phyloP scores from a whole-genome alignment of 768 basidiomycete genomes.

The Tephrocybe sp. region DNA sequence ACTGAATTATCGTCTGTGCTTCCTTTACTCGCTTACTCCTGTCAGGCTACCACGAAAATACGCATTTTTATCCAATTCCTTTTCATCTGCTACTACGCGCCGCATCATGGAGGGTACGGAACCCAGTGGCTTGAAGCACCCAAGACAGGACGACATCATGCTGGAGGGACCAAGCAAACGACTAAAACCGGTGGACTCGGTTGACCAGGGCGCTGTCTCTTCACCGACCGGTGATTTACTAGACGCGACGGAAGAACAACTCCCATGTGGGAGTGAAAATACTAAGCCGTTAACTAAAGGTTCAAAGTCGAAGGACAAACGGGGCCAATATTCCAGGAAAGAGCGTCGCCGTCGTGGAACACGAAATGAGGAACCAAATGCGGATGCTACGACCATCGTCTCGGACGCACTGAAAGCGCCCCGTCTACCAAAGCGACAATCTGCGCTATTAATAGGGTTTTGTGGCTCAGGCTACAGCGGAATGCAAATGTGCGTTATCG shows the following conservation, averaged over 20 bases:
- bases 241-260: neutral
- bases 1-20: slow-evolving; percentile 2
- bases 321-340: slow-evolving; percentile 29
- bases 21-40: neutral
- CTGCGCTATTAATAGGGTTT: slow-evolving; percentile 84
- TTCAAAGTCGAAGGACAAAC: slow-evolving; percentile 2
- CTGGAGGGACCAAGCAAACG: slow-evolving; percentile 11
- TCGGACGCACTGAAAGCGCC: slow-evolving; percentile 40
- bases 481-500: slow-evolving; percentile 84
- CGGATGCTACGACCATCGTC: slow-evolving; percentile 19
- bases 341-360: slow-evolving; percentile 40
- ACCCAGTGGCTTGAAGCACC: slow-evolving; percentile 11
- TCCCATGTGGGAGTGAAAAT: neutral
- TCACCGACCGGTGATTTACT: neutral
- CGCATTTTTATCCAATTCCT: neutral
- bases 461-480: slow-evolving; percentile 91
- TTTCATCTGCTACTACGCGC: neutral
- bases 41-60: neutral
- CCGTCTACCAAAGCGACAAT: slow-evolving; percentile 79
- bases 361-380: slow-evolving; percentile 30
- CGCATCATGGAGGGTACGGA: slow-evolving; percentile 9
- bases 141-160: slow-evolving; percentile 2
- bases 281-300: neutral
- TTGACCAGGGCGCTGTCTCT: neutral
- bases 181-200: slow-evolving; percentile 6